Conservation (phyloP, 805 yeast species). For the Lipomyces sp. region DNA sequence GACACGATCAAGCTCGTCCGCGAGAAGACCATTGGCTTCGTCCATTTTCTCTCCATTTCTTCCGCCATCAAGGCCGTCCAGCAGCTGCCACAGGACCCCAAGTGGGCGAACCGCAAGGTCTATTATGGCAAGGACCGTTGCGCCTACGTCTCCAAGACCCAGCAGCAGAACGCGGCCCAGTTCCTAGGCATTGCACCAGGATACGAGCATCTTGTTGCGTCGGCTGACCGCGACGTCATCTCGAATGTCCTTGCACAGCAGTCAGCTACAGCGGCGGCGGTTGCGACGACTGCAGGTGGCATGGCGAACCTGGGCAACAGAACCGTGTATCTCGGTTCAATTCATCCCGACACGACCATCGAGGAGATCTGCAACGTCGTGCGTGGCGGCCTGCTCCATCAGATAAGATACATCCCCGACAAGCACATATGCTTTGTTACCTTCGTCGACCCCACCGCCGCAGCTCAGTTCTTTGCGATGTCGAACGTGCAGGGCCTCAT, state of each 20-base stretch:
- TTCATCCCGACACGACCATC: constrained; percentile 81
- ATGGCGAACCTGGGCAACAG: constrained; percentile 88
- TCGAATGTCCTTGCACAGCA: constrained; percentile 67
- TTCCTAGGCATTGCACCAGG: constrained; percentile 89
- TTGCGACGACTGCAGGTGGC: constrained; percentile 93
- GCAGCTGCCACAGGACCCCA: constrained; percentile 61
- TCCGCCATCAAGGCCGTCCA: constrained; percentile 86
- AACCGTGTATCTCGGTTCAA: constrained; percentile 85
- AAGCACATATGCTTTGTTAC: constrained; percentile 92
- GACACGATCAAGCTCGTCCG: constrained; percentile 77
- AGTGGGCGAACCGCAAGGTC: constrained; percentile 73
- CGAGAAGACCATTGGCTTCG: constrained; percentile 74
- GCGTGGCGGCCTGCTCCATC: constrained; percentile 88
- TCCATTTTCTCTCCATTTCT: constrained; percentile 81
- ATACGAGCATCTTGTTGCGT: constrained; percentile 72
- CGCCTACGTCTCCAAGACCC: constrained; percentile 91
- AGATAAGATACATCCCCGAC: constrained; percentile 73
- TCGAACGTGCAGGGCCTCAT: constrained; percentile 85
- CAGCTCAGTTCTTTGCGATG: constrained; percentile 95
- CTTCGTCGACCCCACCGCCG: constrained; percentile 93
- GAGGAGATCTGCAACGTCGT: constrained; percentile 96
- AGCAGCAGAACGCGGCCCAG: constrained; percentile 95
- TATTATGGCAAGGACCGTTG: constrained; percentile 88
- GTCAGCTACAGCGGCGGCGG: constrained; percentile 96
- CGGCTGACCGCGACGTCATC: constrained; percentile 55